Evolutionary conservation across 2,329 filamentous ascomycete species (phyloP), one percentile per base, ranked within the genome.

Genomic region (Fusarium anthophilum): DNA sequence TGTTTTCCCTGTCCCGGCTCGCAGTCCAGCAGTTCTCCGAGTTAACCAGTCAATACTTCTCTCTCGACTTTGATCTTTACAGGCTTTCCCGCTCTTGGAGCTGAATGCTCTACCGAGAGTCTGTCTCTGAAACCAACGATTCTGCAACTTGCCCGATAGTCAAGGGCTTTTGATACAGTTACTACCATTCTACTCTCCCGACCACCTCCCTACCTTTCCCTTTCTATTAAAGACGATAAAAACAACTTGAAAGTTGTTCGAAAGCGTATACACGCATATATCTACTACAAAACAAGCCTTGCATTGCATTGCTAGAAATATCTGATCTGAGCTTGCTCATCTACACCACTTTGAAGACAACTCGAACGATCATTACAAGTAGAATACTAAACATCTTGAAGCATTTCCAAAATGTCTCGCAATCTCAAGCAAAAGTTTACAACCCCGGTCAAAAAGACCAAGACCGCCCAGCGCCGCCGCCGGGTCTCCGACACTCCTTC

Each of bases 11-110:
- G 79, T 76, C 80, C 73, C 88, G 89, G 90, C 89, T 89, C 89
- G 91, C 90, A 95, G 93, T 94, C 92, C 92, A 91, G 91, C 92
- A 94, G 93, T 92, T 92, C 92, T 91, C 87, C 91, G 92, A 94
- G 88, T 89, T 90, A 78, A 69, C 83, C 87, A 85, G 85, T 83
- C 85, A 87, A 89, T 83, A 82, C 30, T 53, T 79, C 51, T 72
- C 72, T 76, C 76, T 91, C 88, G 91, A 93, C 91, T 88, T 89
- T 92, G 91, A 90, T 91, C 89, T 82, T 81, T 83, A 86, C 84
- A 89, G 88, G 84, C 86, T 86, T 85, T 85, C 82, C 83, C 83
- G 84, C 83, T 87, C 82, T 79, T 80, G 79, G 59, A 78, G 80
- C 81, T 78, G 65, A 78, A 72, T 50, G 79, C 82, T 82, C 77